Evolutionary conservation across 345 rosid genomes (phyloP).

Genomic region (Nasturtium officinale): DNA sequence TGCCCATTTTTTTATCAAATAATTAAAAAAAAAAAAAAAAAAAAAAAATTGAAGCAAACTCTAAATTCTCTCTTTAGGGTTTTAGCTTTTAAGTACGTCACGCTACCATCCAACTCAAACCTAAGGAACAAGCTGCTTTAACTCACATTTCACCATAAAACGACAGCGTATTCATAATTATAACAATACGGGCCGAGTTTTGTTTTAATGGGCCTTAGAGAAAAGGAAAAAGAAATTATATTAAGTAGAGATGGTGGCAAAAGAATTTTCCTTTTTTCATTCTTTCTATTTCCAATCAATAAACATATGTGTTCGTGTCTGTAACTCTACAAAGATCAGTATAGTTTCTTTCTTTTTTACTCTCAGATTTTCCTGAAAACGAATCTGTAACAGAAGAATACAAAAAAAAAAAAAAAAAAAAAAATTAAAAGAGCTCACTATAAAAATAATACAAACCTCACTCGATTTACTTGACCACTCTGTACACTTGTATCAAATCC

Average conservation of each 20-base stretch:
- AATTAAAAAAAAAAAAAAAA: too few species aligned
- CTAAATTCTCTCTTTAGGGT: conserved; percentile 22
- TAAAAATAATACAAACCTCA: conserved; percentile 65
- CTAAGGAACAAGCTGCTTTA: conserved; percentile 23
- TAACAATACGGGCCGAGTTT: background rate
- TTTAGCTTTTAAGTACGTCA: conserved; percentile 26
- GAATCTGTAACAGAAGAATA: conserved; percentile 49
- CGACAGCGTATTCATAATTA: conserved; percentile 17
- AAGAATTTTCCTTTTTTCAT: background rate
- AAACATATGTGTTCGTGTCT: conserved; percentile 43
- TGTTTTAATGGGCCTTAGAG: background rate
- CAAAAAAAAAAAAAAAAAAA: conserved; percentile 44
- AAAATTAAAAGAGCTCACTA: conserved; percentile 52
- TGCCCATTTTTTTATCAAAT: conserved; percentile 53
- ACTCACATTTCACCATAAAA: background rate
- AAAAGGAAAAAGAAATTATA: background rate
- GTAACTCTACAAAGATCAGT: conserved; percentile 42
- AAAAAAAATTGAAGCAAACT: background rate
- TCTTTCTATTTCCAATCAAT: conserved; percentile 23
- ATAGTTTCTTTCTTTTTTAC: conserved; percentile 20
- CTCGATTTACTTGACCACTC: conserved; percentile 45
- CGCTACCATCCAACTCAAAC: background rate
- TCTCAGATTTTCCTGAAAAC: conserved; percentile 26
- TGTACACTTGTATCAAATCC: conserved; percentile 45
- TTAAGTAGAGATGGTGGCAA: background rate